A percentile compares a stretch with the other conserved stretches of the same genome.
Conservation (phyloP, 257 asterid genomes). For the Solanum rostratum region DNA sequence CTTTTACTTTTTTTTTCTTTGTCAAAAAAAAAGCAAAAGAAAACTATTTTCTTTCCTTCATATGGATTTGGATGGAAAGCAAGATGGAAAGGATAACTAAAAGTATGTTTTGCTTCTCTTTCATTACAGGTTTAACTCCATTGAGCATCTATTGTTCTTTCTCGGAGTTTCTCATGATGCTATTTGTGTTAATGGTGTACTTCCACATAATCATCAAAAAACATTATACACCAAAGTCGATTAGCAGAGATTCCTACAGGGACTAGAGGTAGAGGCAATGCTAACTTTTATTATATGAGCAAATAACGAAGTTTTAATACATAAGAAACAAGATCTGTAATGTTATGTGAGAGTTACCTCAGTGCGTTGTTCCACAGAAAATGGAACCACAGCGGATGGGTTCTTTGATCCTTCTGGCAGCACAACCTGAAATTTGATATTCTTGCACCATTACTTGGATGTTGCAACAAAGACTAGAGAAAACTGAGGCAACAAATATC, state of each 20-base stretch:
- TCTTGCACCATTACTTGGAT: conserved; percentile 7
- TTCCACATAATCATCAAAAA: not conserved
- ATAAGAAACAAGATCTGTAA: not conserved
- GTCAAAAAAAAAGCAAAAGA: too few species aligned
- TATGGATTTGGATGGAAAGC: not conserved
- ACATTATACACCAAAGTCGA: not conserved
- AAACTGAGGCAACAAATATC: conserved; percentile 5
- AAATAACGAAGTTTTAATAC: not conserved
- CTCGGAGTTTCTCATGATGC: not conserved
- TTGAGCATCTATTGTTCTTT: not conserved
- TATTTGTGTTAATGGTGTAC: not conserved
- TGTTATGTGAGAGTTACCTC: conserved; percentile 43
- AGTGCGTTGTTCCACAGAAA: conserved; percentile 50
- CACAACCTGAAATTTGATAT: conserved; percentile 52
- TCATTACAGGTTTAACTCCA: not conserved
- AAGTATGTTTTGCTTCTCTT: not conserved
- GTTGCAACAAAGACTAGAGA: not conserved
- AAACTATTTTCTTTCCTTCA: not conserved
- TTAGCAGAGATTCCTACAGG: not conserved
- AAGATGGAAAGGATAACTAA: not conserved
- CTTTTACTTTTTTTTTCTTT: too few species aligned
- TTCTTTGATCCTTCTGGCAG: conserved; percentile 93
- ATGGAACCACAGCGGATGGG: conserved; percentile 61
- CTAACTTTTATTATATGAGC: not conserved
- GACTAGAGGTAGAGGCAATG: not conserved